Conservation (phyloP, 2,329 filamentous ascomycete species). For the Penicillium sp. region DNA sequence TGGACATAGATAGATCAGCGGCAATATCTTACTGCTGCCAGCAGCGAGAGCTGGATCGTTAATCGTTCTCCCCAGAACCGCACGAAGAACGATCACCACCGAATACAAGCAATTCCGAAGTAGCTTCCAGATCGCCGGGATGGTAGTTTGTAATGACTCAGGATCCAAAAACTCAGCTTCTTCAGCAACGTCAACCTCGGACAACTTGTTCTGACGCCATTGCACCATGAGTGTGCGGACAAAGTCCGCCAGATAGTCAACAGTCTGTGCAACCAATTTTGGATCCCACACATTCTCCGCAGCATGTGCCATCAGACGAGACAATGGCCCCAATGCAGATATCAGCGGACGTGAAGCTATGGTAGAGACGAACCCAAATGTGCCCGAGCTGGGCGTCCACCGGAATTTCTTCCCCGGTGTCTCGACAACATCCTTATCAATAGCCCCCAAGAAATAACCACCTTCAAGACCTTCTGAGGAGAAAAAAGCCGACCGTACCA, state of each 20-base stretch:
- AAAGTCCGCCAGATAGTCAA: conserved; percentile 66
- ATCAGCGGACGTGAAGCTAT: conserved; percentile 59
- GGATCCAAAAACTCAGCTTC: conserved; percentile 62
- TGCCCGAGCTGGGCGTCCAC: conserved; percentile 62
- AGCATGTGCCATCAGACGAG: conserved; percentile 60
- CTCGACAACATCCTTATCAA: conserved; percentile 65
- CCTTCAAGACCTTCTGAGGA: conserved; percentile 70
- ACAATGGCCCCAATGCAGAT: conserved; percentile 60
- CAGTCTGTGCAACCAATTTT: conserved; percentile 40
- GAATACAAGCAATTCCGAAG: conserved; percentile 74
- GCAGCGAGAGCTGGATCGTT: conserved; percentile 56
- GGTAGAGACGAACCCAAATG: conserved; percentile 56
- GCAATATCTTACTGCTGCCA: conserved; percentile 46
- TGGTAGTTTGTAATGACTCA: conserved; percentile 64
- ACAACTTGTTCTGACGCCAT: conserved; percentile 73
- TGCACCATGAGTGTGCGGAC: conserved; percentile 63
- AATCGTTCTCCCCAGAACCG: conserved; percentile 65
- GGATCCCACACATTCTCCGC: conserved; percentile 56
- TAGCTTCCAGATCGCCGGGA: conserved; percentile 70
- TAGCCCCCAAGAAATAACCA: conserved; percentile 68
- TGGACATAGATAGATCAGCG: not conserved
- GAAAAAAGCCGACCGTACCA: conserved; percentile 66
- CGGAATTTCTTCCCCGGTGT: conserved; percentile 55
- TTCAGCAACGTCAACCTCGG: conserved; percentile 66
- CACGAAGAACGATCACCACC: conserved; percentile 69